phyloP scores from a whole-genome alignment of 129 eudicot species.

The Lonicera japonica region DNA sequence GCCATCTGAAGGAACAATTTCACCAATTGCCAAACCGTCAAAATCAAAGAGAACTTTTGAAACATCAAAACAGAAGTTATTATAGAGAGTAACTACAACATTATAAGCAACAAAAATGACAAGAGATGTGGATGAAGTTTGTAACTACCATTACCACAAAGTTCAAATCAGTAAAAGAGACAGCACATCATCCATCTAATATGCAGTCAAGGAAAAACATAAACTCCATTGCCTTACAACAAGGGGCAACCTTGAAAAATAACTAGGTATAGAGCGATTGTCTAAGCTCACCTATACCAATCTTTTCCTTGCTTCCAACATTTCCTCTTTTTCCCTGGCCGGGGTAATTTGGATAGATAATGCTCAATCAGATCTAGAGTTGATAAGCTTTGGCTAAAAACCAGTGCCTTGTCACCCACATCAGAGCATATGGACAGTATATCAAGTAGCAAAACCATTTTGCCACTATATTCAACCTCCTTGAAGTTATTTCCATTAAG shows the following conservation, averaged over 20 bases:
- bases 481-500: slow-evolving; percentile 35
- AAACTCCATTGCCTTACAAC: no score
- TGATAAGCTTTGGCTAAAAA: slow-evolving; percentile 87
- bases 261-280: no score
- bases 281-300: slow-evolving; percentile 82
- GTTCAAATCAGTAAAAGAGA: not conserved
- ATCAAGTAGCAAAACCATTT: slow-evolving; percentile 92
- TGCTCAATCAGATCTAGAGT: slow-evolving; percentile 83
- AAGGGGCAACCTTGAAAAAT: no score
- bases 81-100: no score
- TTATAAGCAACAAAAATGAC: no score
- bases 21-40: no score
- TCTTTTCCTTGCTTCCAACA: slow-evolving; percentile 89
- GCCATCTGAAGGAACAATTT: no score
- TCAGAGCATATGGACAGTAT: slow-evolving; percentile 59
- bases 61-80: no score
- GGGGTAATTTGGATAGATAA: slow-evolving; percentile 64
- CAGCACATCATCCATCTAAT: not conserved
- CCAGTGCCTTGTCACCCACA: slow-evolving; percentile 75
- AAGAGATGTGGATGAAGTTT: no score
- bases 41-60: no score
- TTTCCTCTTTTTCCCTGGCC: slow-evolving; percentile 58
- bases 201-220: not conserved
- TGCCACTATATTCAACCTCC: slow-evolving; percentile 82
- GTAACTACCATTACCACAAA: no score